A percentile compares a stretch with the other conserved stretches of the same genome.
phyloP scores from a whole-genome alignment of 75 land plant genomes.

The Larix kaempferi region DNA sequence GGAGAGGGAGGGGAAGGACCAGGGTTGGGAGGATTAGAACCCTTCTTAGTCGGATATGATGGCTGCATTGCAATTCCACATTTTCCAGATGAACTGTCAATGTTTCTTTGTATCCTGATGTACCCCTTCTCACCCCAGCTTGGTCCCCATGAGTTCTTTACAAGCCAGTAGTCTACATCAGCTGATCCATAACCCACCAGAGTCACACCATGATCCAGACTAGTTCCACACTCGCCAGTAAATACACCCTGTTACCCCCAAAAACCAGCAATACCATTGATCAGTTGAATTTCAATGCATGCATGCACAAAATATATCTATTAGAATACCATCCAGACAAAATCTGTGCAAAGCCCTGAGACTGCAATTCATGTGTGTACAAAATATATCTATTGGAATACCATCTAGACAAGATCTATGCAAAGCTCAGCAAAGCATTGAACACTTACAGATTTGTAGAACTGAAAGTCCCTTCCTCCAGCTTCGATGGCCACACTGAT shows the following conservation, averaged over 20 bases:
- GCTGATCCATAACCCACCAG: constrained; percentile 73
- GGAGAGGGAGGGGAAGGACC: constrained; percentile 14
- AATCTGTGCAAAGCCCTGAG: not conserved
- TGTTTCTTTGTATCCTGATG: constrained; percentile 74
- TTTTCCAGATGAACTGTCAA: constrained; percentile 11
- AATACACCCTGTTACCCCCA: constrained; percentile 53
- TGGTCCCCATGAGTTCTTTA: constrained; percentile 92
- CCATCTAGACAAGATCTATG: not conserved
- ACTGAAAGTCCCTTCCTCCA: constrained; percentile 52
- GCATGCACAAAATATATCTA: not conserved
- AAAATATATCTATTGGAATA: not conserved
- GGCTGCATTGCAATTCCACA: constrained; percentile 66
- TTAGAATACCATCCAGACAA: not conserved
- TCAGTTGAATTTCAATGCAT: not conserved
- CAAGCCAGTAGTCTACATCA: constrained; percentile 68
- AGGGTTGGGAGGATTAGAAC: constrained; percentile 59
- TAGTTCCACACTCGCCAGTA: constrained; percentile 62
- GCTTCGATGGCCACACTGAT: constrained; percentile 79
- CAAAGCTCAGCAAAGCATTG: not conserved
- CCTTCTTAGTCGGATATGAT: constrained; percentile 58
- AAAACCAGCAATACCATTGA: not conserved
- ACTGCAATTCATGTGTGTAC: not conserved
- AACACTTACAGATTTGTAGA: constrained; percentile 40
- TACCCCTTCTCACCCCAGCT: constrained; percentile 88
- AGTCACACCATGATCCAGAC: constrained; percentile 74